These are phyloP conservation scores for Xerocomellus intermedius DNA, from an alignment of 768 basidiomycete genomes.

Conservation along the genomic window DNA sequence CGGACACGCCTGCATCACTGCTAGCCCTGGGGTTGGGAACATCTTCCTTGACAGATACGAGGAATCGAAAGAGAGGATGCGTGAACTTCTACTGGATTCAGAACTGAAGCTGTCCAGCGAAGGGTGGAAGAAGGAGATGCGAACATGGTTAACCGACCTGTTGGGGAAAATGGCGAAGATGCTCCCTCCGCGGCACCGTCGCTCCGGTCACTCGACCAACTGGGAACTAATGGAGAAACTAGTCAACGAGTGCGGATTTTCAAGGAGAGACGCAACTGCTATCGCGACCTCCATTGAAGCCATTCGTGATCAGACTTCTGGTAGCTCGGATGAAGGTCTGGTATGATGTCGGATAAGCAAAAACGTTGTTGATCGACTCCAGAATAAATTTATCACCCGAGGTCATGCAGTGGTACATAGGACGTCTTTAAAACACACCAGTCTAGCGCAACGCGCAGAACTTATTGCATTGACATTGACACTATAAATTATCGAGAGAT, in stretches of 20 bases:
- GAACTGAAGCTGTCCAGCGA: background rate
- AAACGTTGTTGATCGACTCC: background rate
- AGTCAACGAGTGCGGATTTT: slow-evolving; percentile 16
- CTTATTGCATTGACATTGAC: too few species aligned
- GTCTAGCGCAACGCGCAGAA: too few species aligned
- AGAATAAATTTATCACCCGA: too few species aligned
- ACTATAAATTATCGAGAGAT: too few species aligned
- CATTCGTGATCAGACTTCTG: background rate
- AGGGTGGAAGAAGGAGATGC: slow-evolving; percentile 21
- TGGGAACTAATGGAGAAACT: slow-evolving; percentile 13
- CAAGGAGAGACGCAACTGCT: slow-evolving; percentile 12
- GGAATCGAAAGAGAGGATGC: slow-evolving; percentile 30
- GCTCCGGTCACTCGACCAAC: slow-evolving; percentile 1
- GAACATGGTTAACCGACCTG: slow-evolving; percentile 16
- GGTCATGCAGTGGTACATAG: too few species aligned
- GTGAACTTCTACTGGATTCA: slow-evolving; percentile 9
- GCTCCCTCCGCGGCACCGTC: slow-evolving; percentile 9
- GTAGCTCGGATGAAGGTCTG: background rate
- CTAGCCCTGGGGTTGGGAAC: slow-evolving; percentile 25
- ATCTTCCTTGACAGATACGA: slow-evolving; percentile 28
- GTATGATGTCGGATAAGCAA: too few species aligned
- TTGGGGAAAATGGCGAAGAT: slow-evolving; percentile 22
- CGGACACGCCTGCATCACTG: slow-evolving; percentile 43
- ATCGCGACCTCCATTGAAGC: slow-evolving; percentile 20
- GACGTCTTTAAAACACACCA: too few species aligned